Base-by-base conservation (phyloP, 1,284 basidiomycete species). In the Cryptococcus sp. region DNA sequence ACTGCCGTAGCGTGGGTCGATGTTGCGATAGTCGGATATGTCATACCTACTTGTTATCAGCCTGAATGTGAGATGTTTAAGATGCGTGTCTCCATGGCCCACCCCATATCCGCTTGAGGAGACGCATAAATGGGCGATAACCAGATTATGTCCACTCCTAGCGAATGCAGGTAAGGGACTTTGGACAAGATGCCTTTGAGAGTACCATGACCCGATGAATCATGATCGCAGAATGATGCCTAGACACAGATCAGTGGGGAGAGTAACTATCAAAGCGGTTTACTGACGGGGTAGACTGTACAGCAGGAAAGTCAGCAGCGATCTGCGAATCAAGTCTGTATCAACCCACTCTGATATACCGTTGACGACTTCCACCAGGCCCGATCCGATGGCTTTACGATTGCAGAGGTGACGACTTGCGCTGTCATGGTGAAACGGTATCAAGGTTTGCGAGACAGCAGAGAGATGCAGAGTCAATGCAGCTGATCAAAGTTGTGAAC, bases 111-210 rank as follows among this genome's bases (percentile, higher is more conserved):
- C 34, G 64, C 63, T 46, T 74, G 69, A 5, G 75, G 74, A 16
- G 64, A 68, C 45, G 67, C 56, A 57, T 70, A 76, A 50, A 73
- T 72, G 1, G 72, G 73, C 17, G 65, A 73, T 5, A 74, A 64
- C 72, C 81, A 82, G 55, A 82, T 67, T 34, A 76, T 74, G 59
- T 81, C 79, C 44, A 80, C 74, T 3, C 81, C 81, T 15, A 81
- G 74, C n/a, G 67, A 65, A 49, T 78, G 72, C 49, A 82, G 67
- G 63, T 82, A 81, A 55, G 77, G 73, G 8, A 83, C 68, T 50
- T 78, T 77, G 23, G 63, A 59, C 52, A 73, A 68, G 60, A 83
- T 78, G 20, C 80, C 80, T 2, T 65, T 66, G 17, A 82, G 64
- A 49, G 81, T 80, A 15, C 81, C 81, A 29, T 75, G 57, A 5